Evolutionary conservation across 163 green algal species (phyloP).

Genomic region (Volvox carteri): DNA sequence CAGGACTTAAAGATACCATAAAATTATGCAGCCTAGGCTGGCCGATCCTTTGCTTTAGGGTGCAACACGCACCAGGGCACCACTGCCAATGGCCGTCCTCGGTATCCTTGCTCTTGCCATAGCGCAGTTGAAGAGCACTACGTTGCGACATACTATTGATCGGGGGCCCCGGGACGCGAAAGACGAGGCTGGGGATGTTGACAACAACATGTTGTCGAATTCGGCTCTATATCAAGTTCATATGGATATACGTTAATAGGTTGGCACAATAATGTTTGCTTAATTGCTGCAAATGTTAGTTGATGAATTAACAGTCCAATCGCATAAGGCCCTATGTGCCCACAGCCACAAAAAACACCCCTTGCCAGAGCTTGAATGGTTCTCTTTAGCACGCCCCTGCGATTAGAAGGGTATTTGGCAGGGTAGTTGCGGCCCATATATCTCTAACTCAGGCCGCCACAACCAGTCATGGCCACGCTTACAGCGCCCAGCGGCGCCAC

Average conservation of each 20-base stretch:
- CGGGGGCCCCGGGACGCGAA: not conserved
- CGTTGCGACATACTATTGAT: not conserved
- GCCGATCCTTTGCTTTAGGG: too few relatives aligned
- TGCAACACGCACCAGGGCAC: not conserved
- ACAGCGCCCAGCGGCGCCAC: conserved; percentile 14
- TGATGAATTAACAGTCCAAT: not conserved
- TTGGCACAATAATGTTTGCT: not conserved
- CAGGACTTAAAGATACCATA: too few relatives aligned
- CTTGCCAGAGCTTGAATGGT: not conserved
- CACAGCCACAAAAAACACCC: conserved; percentile 8
- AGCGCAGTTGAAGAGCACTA: not conserved
- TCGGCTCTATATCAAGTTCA: not conserved
- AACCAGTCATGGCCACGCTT: conserved; percentile 37
- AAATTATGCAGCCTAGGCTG: too few relatives aligned
- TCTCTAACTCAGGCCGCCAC: conserved; percentile 15
- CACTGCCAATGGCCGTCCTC: not conserved
- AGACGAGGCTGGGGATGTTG: not conserved
- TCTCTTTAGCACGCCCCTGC: not conserved
- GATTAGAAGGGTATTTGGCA: conserved; percentile 11
- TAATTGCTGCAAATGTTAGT: not conserved
- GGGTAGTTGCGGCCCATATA: conserved; percentile 20
- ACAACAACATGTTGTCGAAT: not conserved
- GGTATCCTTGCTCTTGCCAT: not conserved
- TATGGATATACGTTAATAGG: not conserved
- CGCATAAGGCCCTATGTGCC: conserved; percentile 9